Evolutionary conservation across 169 alveolate species (phyloP), one percentile per base, ranked within the genome.

Genomic region (Plasmodium coatneyi): DNA sequence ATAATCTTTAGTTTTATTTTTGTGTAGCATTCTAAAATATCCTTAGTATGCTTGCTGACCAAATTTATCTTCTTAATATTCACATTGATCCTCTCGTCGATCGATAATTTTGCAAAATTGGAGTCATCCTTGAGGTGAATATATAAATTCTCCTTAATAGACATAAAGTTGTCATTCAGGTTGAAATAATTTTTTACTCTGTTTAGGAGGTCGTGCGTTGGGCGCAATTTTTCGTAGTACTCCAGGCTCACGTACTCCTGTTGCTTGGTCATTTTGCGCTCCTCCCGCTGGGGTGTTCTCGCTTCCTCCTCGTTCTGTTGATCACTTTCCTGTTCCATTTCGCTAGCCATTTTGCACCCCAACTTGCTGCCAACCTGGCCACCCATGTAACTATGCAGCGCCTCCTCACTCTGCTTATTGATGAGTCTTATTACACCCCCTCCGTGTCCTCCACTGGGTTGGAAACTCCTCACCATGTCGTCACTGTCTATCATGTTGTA

Each of bases 1-100:
- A 91, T 81, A 34, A 91, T 70, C 74, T 91, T 91, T 81, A 91
- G 74, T 41, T 91, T 91, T 71, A 91, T 49, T 91, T 91, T 91
- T 36, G 95, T 91, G 78, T 91, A 91, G 60, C 95, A 43, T 39
- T 91, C 95, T 34, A 91, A 54, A 2, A 91, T 72, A 46, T 91
- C 80, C 83, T 80, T 91, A 0, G 92, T 60, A 56, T 72, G 22
- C 14, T 80, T 81, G 82, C 95, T 91, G 25, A 91, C 95, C 36
- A 91, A 81, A 91, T 80, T 80, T 25, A 91, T 91, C 81, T 91
- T 91, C 71, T 91, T 91, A 25, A 91, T 71, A 66, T 71, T 80
- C 49, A 30, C 32, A 56, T 91, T 91, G 5, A 91, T 71, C 60
- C 95, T 80, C 36, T 91, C 92, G 39, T 81, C 54, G 39, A 81